Conservation (phyloP, 2,329 filamentous ascomycete genomes). For the Fonsecaea pedrosoi region DNA sequence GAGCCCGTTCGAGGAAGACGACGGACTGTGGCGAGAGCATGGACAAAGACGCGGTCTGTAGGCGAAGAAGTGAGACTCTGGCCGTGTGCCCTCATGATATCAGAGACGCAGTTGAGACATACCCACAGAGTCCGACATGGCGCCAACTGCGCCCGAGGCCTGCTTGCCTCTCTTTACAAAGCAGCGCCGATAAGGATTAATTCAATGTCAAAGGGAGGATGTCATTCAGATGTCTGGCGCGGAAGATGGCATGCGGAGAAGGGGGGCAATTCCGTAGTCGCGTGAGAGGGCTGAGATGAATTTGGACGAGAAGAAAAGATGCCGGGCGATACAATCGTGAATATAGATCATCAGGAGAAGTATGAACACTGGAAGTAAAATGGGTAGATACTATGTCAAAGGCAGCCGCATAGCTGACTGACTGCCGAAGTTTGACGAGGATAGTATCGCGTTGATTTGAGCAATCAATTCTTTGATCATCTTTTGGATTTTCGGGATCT, state of each 20-base stretch:
- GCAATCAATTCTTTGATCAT: slow-evolving; percentile 4
- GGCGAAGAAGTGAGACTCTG: slow-evolving; percentile 10
- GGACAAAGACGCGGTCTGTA: slow-evolving; percentile 94
- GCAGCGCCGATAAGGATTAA: not conserved
- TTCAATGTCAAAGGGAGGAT: slow-evolving; percentile 18
- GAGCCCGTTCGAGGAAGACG: slow-evolving; percentile 94
- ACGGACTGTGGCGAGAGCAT: slow-evolving; percentile 98
- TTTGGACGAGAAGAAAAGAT: not conserved
- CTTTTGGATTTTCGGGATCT: not conserved
- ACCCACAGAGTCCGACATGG: slow-evolving; percentile 54
- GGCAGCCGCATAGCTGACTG: not conserved
- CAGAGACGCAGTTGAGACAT: slow-evolving; percentile 36
- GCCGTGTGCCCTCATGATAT: not conserved
- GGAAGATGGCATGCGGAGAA: slow-evolving; percentile 24
- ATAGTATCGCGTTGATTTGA: slow-evolving; percentile 2
- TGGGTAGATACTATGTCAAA: not conserved
- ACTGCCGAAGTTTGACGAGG: slow-evolving; percentile 1
- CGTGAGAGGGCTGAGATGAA: slow-evolving; percentile 6
- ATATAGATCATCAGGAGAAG: not conserved
- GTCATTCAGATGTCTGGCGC: slow-evolving; percentile 25
- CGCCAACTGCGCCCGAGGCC: slow-evolving; percentile 14
- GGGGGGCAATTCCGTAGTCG: slow-evolving; percentile 15
- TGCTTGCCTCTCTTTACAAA: not conserved
- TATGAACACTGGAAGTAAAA: not conserved
- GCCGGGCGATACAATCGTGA: not conserved